Evolutionary conservation across 768 basidiomycete species (phyloP), one percentile per base, ranked within the genome.

Genomic region (Zangia roseola): DNA sequence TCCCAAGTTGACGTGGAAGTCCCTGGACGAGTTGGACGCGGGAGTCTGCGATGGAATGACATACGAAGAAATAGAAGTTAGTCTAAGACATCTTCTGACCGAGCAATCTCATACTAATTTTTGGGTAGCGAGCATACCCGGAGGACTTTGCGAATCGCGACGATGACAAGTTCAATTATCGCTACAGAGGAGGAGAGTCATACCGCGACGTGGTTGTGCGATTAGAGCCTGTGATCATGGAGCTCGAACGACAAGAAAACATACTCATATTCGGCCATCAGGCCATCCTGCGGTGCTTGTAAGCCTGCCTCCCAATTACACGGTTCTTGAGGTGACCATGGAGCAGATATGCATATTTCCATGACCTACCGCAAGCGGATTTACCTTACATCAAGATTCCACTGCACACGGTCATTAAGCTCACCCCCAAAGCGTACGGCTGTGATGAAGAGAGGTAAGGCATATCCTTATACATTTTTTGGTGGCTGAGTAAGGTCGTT

Each of bases 41-140:
- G 97, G 97, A 21, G 97, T 99, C 28, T 99, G 97, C 62, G 97
- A 99, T 69, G 97, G 88, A 14, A 98, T 99, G 97, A 98, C 97
- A 5, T 99, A 99, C 59, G 87, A 92, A 73, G 95, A 98, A 77
- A 98, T 99, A 49, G 94, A 94, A 78, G 94, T 91, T 47, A 30
- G 72, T 60, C 41, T 26, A 47, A 23, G 33, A 20, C n/a, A 42
- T 26, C 20, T 20, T 36, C 24, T 6, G 0, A 14, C 38, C 17
- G 20, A 17, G 26, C 26, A 46, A 23, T 50, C 28, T 1, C 23
- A n/a, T 24, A 2, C 49, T 50, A 2, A 51, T 16, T 5, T 35
- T 49, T 39, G 1, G 1, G 49, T 56, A 95, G 92, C 83, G 85
- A 78, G 80, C 85, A 54, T 99, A 98, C 65, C 97, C 97, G 0